Evolutionary conservation across 768 basidiomycete species (phyloP), one percentile per base, ranked within the genome.

Genomic region (Phaffia tasmanica): DNA sequence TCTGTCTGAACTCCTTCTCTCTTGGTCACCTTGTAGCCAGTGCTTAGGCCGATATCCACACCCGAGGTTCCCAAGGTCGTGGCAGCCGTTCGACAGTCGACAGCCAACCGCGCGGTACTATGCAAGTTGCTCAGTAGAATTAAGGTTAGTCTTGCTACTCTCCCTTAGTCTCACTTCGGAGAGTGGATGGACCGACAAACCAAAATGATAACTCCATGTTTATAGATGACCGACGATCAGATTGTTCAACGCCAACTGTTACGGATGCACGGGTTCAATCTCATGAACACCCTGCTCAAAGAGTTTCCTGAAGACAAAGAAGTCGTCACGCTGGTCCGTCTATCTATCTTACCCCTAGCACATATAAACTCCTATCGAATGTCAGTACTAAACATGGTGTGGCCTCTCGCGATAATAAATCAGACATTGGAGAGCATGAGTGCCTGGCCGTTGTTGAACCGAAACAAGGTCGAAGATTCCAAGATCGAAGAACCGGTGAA

Each of bases 391-490:
- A 2, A 18, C 35, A 55, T 27, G 57, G 23, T 15, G 15, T 46
- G 27, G 1, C 16, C 49, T 35, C 48, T 61, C 4, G 1, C 47
- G 19, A 27, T 55, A 30, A 25, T 19, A 23, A 42, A 19, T 7
- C 69, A 80, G 79, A 77, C 75, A 15, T 71, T 80, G 27, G 73
- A 75, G 63, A 71, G 74, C 46, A 72, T 80, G 69, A 62, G 60
- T 5, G 71, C 71, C 27, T 98, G 92, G 92, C 88, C 89, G 0
- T 77, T 95, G 47, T 79, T 87, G 59, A 84, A 85, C 53, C 82
- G 87, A 63, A 97, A 95, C 79, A 97, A 97, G 77, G 85, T 98
- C 32, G 88, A 92, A 66, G 90, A 92, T 70, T 83, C 84, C 21
- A 83, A 83, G 70, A 83, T 92, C 61, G 82, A 83, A 65, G 76